These are phyloP conservation scores for Ophiostoma quercus DNA, from an alignment of 2,329 filamentous ascomycete species.

Conservation along the genomic window DNA sequence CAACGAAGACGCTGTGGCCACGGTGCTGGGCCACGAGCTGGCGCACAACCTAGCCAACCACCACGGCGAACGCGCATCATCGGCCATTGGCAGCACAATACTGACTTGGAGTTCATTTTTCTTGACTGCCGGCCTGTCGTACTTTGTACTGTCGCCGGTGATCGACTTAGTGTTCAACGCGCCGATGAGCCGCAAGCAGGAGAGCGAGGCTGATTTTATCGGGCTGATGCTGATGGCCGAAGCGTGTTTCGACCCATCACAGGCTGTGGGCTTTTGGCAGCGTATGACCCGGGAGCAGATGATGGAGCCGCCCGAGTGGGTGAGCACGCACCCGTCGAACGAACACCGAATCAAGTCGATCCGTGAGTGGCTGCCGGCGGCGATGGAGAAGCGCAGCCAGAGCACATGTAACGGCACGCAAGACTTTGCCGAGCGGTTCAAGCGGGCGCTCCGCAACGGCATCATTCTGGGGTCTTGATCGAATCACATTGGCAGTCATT, in stretches of 20 bases:
- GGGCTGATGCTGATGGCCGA: slow-evolving; percentile 78
- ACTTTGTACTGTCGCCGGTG: slow-evolving; percentile 43
- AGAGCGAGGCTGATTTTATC: slow-evolving; percentile 74
- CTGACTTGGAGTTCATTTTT: slow-evolving; percentile 47
- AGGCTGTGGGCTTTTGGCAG: slow-evolving; percentile 62
- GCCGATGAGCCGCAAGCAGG: slow-evolving; percentile 66
- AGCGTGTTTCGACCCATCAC: slow-evolving; percentile 67
- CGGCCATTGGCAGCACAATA: slow-evolving; percentile 48
- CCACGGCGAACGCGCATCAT: slow-evolving; percentile 57
- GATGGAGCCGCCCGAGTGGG: slow-evolving; percentile 58
- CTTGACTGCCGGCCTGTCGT: slow-evolving; percentile 42
- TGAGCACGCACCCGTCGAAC: slow-evolving; percentile 72
- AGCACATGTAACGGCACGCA: slow-evolving; percentile 52
- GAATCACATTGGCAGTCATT: not conserved
- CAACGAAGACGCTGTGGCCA: slow-evolving; percentile 64
- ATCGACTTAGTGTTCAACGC: slow-evolving; percentile 60
- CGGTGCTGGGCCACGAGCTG: slow-evolving; percentile 74
- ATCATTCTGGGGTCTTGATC: slow-evolving; percentile 30
- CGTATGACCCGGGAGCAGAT: slow-evolving; percentile 55
- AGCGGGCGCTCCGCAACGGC: slow-evolving; percentile 42
- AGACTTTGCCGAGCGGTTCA: slow-evolving; percentile 50
- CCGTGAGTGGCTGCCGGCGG: slow-evolving; percentile 55
- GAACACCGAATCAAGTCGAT: slow-evolving; percentile 62
- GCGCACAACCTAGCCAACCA: slow-evolving; percentile 70
- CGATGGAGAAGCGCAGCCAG: slow-evolving; percentile 47